phyloP scores from a whole-genome alignment of 2,329 filamentous ascomycete genomes.

The Aspergillus texensis region DNA sequence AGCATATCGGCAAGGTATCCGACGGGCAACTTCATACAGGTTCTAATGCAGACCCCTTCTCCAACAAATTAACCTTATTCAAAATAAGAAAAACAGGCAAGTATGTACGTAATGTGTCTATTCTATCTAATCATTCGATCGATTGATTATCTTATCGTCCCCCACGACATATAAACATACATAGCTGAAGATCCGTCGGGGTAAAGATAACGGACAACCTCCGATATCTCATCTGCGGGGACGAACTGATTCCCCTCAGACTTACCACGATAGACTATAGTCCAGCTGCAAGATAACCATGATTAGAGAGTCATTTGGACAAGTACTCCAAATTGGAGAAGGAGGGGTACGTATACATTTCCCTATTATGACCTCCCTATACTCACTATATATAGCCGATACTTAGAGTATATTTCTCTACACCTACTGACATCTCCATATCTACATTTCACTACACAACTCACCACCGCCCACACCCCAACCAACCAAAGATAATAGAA shows the following conservation, averaged over 20 bases:
- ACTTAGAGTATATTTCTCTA: background rate
- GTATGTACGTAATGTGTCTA: background rate
- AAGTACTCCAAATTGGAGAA: background rate
- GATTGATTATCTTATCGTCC: background rate
- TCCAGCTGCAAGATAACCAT: background rate
- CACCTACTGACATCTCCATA: too few species aligned
- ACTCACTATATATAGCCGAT: background rate
- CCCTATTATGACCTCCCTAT: background rate
- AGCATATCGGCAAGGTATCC: too few species aligned
- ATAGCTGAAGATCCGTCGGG: background rate
- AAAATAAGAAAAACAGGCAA: background rate
- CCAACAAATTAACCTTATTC: background rate
- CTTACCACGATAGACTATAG: background rate
- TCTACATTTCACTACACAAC: too few species aligned
- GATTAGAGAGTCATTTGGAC: too few species aligned
- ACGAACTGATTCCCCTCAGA: background rate
- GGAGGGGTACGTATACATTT: background rate
- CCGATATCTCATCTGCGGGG: background rate
- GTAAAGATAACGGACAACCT: constrained; percentile 1
- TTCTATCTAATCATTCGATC: background rate
- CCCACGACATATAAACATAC: background rate
- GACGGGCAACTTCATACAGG: too few species aligned
- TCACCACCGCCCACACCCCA: too few species aligned
- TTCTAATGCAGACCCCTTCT: background rate
- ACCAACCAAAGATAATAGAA: background rate